Base-by-base conservation (phyloP, 768 basidiomycete species). In the Erythrobasidium yunnanense region DNA sequence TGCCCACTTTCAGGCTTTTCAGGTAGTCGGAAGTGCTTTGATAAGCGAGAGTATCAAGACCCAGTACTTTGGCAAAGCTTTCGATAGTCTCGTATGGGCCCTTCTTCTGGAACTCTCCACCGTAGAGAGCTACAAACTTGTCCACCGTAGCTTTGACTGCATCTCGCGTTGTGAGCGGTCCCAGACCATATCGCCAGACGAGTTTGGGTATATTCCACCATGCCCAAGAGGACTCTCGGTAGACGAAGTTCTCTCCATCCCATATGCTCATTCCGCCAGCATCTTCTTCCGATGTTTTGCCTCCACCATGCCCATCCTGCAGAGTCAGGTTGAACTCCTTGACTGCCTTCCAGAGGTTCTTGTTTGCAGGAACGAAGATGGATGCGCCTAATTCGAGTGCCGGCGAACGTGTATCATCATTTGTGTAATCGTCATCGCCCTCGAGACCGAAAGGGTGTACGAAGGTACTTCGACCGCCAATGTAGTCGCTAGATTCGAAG, bases 361-460 rank as follows among this genome's bases (percentile, higher is more conserved):
- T 55, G 54, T 55, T 55, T 4, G 54, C 7, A 25, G 67, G 63
- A 11, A 91, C 85, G 73, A 92, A 93, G 65, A 91, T 85, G 20
- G 85, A 87, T 0, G 85, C 91, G 0, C 91, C 92, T 1, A 92
- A 80, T 73, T 93, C 92, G 23, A 87, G 76, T 51, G 68, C 66
- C 15, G 45, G n/a, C n/a, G n/a, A 35, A 18, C n/a, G 49, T 25
- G 17, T 53, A 46, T 68, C 46, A 17, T 45, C 34, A 56, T 51
- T n/a, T n/a, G n/a, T n/a, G n/a, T n/a, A n/a, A n/a, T n/a, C n/a
- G n/a, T n/a, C n/a, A n/a, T n/a, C n/a, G n/a, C n/a, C n/a, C n/a
- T n/a, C n/a, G n/a, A n/a, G n/a, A n/a, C n/a, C 45, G 34, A 71
- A 42, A 55, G 38, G 71, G 50, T 58, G 52, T 65, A 72, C 20